phyloP scores from a whole-genome alignment of 2,329 filamentous ascomycete genomes.

The Xylaria sp. region DNA sequence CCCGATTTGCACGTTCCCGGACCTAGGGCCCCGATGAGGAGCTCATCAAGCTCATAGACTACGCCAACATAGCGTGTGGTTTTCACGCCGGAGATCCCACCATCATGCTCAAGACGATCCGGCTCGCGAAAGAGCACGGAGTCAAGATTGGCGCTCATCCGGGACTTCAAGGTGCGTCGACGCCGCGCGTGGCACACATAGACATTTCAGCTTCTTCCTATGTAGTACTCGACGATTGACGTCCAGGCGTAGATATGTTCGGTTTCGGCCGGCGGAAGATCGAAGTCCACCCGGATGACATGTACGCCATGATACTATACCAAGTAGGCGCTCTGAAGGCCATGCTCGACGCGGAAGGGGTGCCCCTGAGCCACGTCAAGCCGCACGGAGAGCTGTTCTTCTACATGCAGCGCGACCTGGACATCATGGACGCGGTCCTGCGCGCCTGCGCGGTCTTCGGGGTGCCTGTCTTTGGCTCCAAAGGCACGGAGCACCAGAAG shows the following conservation, averaged over 20 bases:
- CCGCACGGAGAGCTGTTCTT: slow-evolving; percentile 10
- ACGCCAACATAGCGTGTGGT: slow-evolving; percentile 12
- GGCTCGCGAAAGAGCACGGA: slow-evolving; percentile 4
- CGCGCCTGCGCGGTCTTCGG: slow-evolving; percentile 9
- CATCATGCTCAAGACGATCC: slow-evolving; percentile 8
- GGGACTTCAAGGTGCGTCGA: slow-evolving; percentile 4
- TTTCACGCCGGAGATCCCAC: slow-evolving; percentile 14
- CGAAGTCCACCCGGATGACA: slow-evolving; percentile 10
- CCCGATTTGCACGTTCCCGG: not conserved
- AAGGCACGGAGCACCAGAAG: slow-evolving; percentile 10
- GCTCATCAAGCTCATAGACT: slow-evolving; percentile 11
- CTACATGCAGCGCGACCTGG: slow-evolving; percentile 15
- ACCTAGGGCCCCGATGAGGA: slow-evolving; percentile 9
- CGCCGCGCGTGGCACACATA: not conserved
- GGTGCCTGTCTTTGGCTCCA: slow-evolving; percentile 9
- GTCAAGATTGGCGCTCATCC: slow-evolving; percentile 12
- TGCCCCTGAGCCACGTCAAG: slow-evolving; percentile 10
- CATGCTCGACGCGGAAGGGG: slow-evolving; percentile 10
- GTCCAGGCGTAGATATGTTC: not conserved
- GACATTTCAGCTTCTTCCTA: not conserved
- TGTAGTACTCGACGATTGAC: not conserved
- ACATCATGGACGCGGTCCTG: slow-evolving; percentile 11
- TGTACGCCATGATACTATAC: slow-evolving; percentile 16
- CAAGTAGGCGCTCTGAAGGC: slow-evolving; percentile 10
- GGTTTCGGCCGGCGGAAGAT: slow-evolving; percentile 12